These are phyloP conservation scores for Yamadazyma siamensis DNA, from an alignment of 1,139 yeast species.

Conservation along the genomic window DNA sequence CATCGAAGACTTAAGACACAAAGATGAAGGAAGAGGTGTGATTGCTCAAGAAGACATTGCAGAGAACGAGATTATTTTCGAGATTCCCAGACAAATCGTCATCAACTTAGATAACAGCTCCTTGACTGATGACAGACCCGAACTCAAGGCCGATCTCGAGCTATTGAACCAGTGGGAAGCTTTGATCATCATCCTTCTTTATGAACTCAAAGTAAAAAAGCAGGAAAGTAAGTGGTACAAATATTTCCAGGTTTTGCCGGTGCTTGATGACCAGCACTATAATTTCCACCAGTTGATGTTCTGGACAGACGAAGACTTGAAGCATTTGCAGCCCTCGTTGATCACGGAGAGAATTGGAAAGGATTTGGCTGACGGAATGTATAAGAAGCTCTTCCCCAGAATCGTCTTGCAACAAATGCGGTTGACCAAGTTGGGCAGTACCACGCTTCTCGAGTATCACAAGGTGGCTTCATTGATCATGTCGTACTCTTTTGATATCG, in stretches of 20 bases:
- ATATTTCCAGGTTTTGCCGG: conserved; percentile 72
- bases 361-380: conserved; percentile 63
- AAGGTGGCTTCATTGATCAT: conserved; percentile 58
- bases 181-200: conserved; percentile 62
- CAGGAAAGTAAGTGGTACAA: conserved; percentile 58
- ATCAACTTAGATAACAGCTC: conserved; percentile 59
- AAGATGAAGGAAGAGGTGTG: conserved; percentile 75
- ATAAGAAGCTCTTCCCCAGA: conserved; percentile 26
- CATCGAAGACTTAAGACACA: conserved; percentile 56
- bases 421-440: conserved; percentile 24
- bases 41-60: conserved; percentile 60
- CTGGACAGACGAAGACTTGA: conserved; percentile 61
- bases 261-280: conserved; percentile 24
- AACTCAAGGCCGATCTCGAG: conserved; percentile 29
- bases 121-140: conserved; percentile 33
- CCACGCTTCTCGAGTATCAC: conserved; percentile 58
- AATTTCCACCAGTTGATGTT: conserved; percentile 71
- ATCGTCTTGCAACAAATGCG: conserved; percentile 20
- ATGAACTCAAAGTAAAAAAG: conserved; percentile 45
- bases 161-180: conserved; percentile 72
- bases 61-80: conserved; percentile 60
- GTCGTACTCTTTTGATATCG: conserved; percentile 46
- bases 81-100: conserved; percentile 58
- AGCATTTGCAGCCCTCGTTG: conserved; percentile 62
- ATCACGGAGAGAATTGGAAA: conserved; percentile 70